phyloP scores from a whole-genome alignment of 805 yeast genomes.

The Teunomyces lycoperdinae region DNA sequence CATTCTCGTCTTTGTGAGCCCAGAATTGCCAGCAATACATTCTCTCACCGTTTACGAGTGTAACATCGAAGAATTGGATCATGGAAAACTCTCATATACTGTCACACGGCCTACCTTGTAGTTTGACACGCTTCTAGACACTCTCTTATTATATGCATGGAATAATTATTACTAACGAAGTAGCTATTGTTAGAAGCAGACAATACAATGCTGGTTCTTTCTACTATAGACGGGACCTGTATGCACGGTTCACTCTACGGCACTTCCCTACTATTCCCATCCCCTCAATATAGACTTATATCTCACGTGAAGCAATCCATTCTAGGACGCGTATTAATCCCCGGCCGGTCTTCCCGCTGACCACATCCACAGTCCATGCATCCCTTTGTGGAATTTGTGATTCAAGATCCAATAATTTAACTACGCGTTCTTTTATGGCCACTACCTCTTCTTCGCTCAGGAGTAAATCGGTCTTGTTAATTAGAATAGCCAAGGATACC shows the following conservation, averaged over 20 bases:
- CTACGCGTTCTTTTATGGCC: constrained; percentile 7
- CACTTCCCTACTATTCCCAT: too few species aligned
- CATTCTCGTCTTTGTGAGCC: background rate
- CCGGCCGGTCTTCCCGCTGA: constrained; percentile 35
- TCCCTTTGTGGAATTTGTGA: constrained; percentile 17
- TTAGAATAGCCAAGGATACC: constrained; percentile 59
- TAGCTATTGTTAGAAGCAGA: too few species aligned
- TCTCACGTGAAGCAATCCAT: constrained; percentile 19
- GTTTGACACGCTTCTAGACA: background rate
- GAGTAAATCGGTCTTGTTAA: constrained; percentile 73
- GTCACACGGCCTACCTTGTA: too few species aligned
- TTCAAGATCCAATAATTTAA: constrained; percentile 16
- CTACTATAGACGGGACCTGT: background rate
- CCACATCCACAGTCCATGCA: constrained; percentile 26
- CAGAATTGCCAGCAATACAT: background rate
- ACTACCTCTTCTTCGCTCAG: constrained; percentile 19
- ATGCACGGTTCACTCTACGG: background rate
- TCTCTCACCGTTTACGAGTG: background rate
- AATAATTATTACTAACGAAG: background rate
- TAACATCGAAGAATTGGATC: background rate
- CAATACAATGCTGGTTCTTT: too few species aligned
- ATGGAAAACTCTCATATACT: background rate
- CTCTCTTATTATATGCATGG: background rate
- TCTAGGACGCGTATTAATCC: constrained; percentile 25
- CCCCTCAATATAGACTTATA: background rate